These are phyloP conservation scores for Thermoascus crustaceus DNA, from an alignment of 2,329 filamentous ascomycete genomes.

Conservation along the genomic window DNA sequence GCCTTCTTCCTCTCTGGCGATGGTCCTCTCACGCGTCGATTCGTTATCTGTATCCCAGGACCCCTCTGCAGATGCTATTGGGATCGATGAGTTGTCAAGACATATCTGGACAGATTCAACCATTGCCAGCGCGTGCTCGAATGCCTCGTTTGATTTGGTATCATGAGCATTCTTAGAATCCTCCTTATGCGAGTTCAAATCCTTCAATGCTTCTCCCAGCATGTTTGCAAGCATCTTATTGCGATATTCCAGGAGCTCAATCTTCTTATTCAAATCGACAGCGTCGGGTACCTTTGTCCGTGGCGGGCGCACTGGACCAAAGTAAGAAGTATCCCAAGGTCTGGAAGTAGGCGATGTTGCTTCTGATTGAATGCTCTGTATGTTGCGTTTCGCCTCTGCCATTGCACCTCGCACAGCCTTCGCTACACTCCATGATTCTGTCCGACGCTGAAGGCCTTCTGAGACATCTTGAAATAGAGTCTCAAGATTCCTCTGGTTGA, in stretches of 20 bases:
- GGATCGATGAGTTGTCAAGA: conserved; percentile 32
- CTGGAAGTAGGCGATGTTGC: conserved; percentile 20
- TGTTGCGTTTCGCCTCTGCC: conserved; percentile 38
- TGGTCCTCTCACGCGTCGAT: too few species aligned
- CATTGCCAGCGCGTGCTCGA: conserved; percentile 32
- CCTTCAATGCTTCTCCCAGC: conserved; percentile 34
- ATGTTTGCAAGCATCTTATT: conserved; percentile 35
- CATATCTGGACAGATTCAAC: conserved; percentile 37
- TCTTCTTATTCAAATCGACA: conserved; percentile 22
- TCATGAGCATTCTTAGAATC: conserved; percentile 17
- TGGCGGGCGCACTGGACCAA: conserved; percentile 10
- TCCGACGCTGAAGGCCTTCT: conserved; percentile 39
- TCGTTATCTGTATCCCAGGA: conserved; percentile 1
- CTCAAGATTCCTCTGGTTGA: conserved; percentile 36
- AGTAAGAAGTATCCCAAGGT: conserved; percentile 11
- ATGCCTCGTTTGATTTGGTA: conserved; percentile 18
- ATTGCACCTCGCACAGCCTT: conserved; percentile 42
- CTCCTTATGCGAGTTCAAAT: conserved; percentile 29
- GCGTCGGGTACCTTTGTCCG: conserved; percentile 9
- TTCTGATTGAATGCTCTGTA: conserved; percentile 38
- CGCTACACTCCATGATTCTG: conserved; percentile 42
- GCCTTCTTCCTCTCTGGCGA: conserved; percentile 3
- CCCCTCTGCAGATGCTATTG: conserved; percentile 13
- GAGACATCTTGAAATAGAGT: conserved; percentile 42
- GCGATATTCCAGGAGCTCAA: conserved; percentile 30